Conservation (phyloP, 2,329 filamentous ascomycete species). For the Colletotrichum melonis region DNA sequence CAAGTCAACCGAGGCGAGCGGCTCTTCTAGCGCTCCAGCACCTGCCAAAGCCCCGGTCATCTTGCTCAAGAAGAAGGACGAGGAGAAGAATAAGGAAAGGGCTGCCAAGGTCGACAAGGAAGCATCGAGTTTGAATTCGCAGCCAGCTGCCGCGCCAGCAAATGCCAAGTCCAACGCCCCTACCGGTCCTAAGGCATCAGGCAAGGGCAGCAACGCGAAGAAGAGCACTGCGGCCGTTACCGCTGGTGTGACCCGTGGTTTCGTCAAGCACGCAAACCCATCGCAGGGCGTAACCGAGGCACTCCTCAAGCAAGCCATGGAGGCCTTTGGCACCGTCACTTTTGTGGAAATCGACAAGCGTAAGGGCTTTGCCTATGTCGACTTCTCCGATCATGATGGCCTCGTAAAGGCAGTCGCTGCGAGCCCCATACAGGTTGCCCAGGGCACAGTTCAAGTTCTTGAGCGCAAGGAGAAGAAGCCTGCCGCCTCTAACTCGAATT, state of each 20-base stretch:
- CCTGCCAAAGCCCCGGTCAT: conserved; percentile 48
- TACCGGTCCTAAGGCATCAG: conserved; percentile 41
- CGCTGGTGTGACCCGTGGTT: conserved; percentile 72
- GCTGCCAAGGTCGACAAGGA: conserved; percentile 27
- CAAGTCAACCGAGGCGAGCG: conserved; percentile 47
- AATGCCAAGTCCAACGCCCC: conserved; percentile 28
- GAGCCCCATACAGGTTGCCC: conserved; percentile 84
- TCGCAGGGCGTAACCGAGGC: conserved; percentile 92
- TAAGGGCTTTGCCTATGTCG: conserved; percentile 93
- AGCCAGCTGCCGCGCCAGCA: conserved; percentile 3
- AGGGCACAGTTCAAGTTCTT: conserved; percentile 87
- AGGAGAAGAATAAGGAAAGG: conserved; percentile 36
- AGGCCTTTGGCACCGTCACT: conserved; percentile 77
- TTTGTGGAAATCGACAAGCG: conserved; percentile 93
- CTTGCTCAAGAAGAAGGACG: conserved; percentile 55
- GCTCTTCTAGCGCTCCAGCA: conserved; percentile 40
- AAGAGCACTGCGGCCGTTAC: conserved; percentile 47
- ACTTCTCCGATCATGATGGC: conserved; percentile 80
- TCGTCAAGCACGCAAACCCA: conserved; percentile 85
- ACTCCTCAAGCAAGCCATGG: conserved; percentile 79
- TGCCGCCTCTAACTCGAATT: conserved; percentile 30
- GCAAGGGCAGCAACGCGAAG: conserved; percentile 40
- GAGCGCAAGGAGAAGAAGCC: conserved; percentile 77
- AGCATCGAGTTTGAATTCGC: conserved; percentile 30
- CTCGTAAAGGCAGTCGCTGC: conserved; percentile 84